phyloP scores from a whole-genome alignment of 805 yeast species.

The Alloascoidea africana region DNA sequence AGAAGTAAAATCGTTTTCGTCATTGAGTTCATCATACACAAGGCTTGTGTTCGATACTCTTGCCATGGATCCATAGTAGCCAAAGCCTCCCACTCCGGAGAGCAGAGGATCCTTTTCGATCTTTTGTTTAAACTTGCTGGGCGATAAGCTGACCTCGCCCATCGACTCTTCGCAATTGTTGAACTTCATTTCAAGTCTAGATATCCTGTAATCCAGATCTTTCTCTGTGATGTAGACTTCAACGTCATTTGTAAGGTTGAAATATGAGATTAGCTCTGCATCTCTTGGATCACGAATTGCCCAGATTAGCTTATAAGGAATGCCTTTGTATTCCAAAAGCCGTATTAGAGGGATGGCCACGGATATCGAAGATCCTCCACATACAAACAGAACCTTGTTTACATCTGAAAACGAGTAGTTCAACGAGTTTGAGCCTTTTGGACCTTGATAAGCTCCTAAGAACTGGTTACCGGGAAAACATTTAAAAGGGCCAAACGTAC shows the following conservation, averaged over 20 bases:
- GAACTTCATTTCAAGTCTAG: not conserved
- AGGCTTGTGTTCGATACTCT: not conserved
- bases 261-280: constrained; percentile 51
- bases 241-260: constrained; percentile 31
- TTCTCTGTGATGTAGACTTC: constrained; percentile 33
- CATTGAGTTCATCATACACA: not conserved
- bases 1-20: not conserved
- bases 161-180: not conserved
- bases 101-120: not conserved
- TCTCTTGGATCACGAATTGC: constrained; percentile 1
- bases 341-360: constrained; percentile 30
- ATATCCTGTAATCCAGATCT: not conserved
- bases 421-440: constrained; percentile 7
- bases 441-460: constrained; percentile 5
- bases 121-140: not conserved
- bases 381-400: constrained; percentile 33
- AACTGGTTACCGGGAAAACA: not conserved
- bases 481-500: constrained; percentile 21
- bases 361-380: constrained; percentile 68
- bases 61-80: not conserved
- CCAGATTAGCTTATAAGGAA: constrained; percentile 2
- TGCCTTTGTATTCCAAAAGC: not conserved
- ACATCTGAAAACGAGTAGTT: constrained; percentile 30
- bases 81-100: not conserved
- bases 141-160: no score